These are phyloP conservation scores for Globisporangium cystogenes DNA, from an alignment of 352 stramenopile genomes.

Conservation along the genomic window DNA sequence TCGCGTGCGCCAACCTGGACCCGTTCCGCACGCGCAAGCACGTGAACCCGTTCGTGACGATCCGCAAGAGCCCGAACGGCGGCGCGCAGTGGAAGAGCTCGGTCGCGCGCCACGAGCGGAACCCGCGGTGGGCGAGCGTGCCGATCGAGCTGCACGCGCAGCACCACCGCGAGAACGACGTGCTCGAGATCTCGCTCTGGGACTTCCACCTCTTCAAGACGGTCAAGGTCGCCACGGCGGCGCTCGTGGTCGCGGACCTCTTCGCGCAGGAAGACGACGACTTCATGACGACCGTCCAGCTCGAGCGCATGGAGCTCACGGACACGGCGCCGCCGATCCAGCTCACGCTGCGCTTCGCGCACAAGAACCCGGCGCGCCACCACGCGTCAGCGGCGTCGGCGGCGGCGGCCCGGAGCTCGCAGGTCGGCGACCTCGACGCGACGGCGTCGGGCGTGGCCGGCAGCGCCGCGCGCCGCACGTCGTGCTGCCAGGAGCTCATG, in stretches of 20 bases:
- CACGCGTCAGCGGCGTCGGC: background rate
- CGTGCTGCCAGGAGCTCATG: background rate
- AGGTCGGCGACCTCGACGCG: background rate
- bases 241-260: conserved; percentile 36
- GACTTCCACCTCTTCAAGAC: conserved; percentile 61
- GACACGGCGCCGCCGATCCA: conserved; percentile 22
- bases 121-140: conserved; percentile 37
- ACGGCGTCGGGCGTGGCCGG: background rate
- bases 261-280: conserved; percentile 24
- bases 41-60: conserved; percentile 50
- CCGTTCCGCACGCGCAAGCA: conserved; percentile 47
- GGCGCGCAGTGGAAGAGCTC: conserved; percentile 38
- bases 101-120: conserved; percentile 27
- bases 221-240: conserved; percentile 44
- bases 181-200: conserved; percentile 61
- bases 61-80: conserved; percentile 26
- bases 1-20: conserved; percentile 31
- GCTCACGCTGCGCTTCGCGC: conserved; percentile 18
- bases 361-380: conserved; percentile 7
- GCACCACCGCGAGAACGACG: conserved; percentile 16
- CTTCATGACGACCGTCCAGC: conserved; percentile 38
- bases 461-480: background rate
- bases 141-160: conserved; percentile 32
- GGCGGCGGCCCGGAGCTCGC: background rate
- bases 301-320: conserved; percentile 38